A percentile compares a stretch with the other conserved stretches of the same genome.
phyloP scores from a whole-genome alignment of 2,329 filamentous ascomycete species.

The Leptographium galeiforme region DNA sequence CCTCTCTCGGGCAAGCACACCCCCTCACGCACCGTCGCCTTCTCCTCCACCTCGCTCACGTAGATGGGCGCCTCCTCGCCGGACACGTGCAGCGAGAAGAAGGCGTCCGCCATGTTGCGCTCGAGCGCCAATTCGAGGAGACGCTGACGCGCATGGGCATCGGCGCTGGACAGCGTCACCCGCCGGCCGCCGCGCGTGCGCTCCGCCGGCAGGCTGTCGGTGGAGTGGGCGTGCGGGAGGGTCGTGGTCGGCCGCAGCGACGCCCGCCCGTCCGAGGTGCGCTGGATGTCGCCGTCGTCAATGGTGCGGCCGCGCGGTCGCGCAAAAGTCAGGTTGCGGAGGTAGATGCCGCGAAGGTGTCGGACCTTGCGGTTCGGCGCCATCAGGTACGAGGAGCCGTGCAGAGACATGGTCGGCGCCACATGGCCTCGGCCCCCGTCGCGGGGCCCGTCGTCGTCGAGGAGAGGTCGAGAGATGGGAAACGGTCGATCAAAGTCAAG shows the following conservation, averaged over 20 bases:
- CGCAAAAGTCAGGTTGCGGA: slow-evolving; percentile 70
- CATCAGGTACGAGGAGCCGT: slow-evolving; percentile 36
- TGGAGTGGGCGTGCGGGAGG: slow-evolving; percentile 43
- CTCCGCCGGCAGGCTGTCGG: slow-evolving; percentile 31
- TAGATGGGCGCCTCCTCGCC: slow-evolving; percentile 64
- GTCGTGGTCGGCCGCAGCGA: slow-evolving; percentile 31
- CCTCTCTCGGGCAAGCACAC: neutral
- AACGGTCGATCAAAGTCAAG: too few relatives aligned
- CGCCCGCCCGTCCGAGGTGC: slow-evolving; percentile 53
- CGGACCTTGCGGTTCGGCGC: slow-evolving; percentile 76
- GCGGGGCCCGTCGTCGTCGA: neutral
- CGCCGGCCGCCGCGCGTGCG: slow-evolving; percentile 30
- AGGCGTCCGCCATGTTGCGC: slow-evolving; percentile 67
- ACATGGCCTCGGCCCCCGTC: slow-evolving; percentile 15
- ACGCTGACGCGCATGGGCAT: slow-evolving; percentile 44
- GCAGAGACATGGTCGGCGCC: slow-evolving; percentile 11
- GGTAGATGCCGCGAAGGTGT: slow-evolving; percentile 73
- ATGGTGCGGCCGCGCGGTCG: slow-evolving; percentile 46
- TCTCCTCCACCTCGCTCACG: slow-evolving; percentile 67
- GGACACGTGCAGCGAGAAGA: slow-evolving; percentile 70
- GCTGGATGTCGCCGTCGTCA: slow-evolving; percentile 59
- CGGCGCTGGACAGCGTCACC: slow-evolving; percentile 32
- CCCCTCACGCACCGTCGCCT: slow-evolving; percentile 53
- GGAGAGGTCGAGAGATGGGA: neutral
- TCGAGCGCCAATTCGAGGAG: slow-evolving; percentile 62